phyloP scores from a whole-genome alignment of 371 early-diverging fungal genomes.

The Saksenaea oblongispora region DNA sequence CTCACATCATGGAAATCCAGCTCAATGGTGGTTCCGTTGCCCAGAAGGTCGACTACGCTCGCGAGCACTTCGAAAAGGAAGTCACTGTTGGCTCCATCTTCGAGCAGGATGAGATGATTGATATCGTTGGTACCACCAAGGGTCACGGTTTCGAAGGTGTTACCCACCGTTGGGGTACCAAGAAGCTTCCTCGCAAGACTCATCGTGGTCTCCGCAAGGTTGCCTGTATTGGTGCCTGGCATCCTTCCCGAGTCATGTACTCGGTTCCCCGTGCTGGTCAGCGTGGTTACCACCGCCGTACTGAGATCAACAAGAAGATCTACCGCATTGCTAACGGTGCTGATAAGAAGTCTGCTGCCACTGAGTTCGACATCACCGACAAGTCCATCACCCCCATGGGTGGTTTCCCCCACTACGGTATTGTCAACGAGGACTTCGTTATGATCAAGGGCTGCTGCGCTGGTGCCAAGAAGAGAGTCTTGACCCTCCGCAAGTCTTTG shows the following conservation, averaged over 20 bases:
- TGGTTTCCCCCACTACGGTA: conserved; percentile 99
- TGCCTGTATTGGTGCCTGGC: conserved; percentile 99
- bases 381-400: conserved; percentile 99
- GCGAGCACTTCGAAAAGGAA: conserved; percentile 97
- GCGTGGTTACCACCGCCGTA: conserved; percentile 99
- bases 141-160: conserved; percentile 99
- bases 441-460: conserved; percentile 99
- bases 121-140: conserved; percentile 99
- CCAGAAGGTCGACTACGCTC: conserved; percentile 98
- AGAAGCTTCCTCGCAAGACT: conserved; percentile 99
- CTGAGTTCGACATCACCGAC: conserved; percentile 98
- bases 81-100: conserved; percentile 91
- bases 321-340: conserved; percentile 97
- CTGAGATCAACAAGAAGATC: conserved; percentile 99
- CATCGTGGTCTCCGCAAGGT: conserved; percentile 99
- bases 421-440: conserved; percentile 97
- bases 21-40: conserved; percentile 98
- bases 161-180: conserved; percentile 99
- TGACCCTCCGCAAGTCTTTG: conserved; percentile 99
- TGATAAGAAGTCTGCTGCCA: conserved; percentile 86
- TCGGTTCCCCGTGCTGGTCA: conserved; percentile 99
- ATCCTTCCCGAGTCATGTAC: conserved; percentile 99
- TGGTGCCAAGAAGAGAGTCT: conserved; percentile 98
- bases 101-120: conserved; percentile 98
- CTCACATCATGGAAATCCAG: conserved; percentile 99